phyloP scores from a whole-genome alignment of 768 basidiomycete genomes.

The Pholiota conissans region DNA sequence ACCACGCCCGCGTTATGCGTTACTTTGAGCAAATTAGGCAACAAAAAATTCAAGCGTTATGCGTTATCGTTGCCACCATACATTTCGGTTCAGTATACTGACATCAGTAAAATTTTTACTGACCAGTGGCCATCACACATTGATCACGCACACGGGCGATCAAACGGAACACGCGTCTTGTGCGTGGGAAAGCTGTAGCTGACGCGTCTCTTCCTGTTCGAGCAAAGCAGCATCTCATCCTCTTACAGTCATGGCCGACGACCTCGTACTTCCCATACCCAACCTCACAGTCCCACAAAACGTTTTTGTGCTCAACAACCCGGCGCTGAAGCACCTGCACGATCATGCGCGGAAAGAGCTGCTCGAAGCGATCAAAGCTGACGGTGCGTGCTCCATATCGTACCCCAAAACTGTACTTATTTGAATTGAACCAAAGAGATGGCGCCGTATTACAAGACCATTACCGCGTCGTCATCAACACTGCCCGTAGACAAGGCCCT shows the following conservation, averaged over 20 bases:
- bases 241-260: slow-evolving; percentile 89
- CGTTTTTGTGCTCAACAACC: slow-evolving; percentile 70
- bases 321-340: slow-evolving; percentile 62
- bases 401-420: not conserved
- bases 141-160: too few species aligned
- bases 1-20: too few species aligned
- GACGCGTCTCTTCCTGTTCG: too few species aligned
- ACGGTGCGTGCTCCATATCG: slow-evolving; percentile 54
- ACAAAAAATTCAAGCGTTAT: too few species aligned
- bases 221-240: too few species aligned
- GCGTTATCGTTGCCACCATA: too few species aligned
- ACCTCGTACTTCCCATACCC: slow-evolving; percentile 81
- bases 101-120: too few species aligned
- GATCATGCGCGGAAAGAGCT: slow-evolving; percentile 63
- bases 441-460: slow-evolving; percentile 76
- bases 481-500: slow-evolving; percentile 53
- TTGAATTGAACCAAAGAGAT: slow-evolving; percentile 57
- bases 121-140: too few species aligned
- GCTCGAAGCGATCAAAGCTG: slow-evolving; percentile 73
- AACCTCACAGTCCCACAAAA: slow-evolving; percentile 83
- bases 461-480: slow-evolving; percentile 47
- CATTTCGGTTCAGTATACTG: too few species aligned
- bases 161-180: too few species aligned
- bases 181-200: too few species aligned
- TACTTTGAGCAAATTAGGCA: too few species aligned